A percentile compares a stretch with the other conserved stretches of the same genome.
These are phyloP conservation scores for Salvia hispanica DNA, from an alignment of 257 asterid genomes.

Conservation along the genomic window DNA sequence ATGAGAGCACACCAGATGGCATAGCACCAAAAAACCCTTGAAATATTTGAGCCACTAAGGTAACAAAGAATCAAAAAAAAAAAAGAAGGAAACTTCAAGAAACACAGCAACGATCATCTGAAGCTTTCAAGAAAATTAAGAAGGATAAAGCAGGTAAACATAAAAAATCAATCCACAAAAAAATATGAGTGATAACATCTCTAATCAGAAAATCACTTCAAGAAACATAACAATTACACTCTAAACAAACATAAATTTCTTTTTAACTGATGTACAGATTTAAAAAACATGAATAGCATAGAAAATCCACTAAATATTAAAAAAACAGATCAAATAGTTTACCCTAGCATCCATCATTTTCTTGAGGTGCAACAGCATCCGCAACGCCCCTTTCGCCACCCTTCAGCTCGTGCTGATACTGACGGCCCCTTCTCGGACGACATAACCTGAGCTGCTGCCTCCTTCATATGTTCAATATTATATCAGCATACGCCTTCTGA, in stretches of 20 bases:
- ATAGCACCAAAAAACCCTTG: neutral
- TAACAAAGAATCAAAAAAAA: neutral
- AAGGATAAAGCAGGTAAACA: slow-evolving; percentile 11
- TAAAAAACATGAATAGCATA: slow-evolving; percentile 26
- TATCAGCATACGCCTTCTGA: slow-evolving; percentile 75
- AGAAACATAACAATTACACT: slow-evolving; percentile 2
- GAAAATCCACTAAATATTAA: slow-evolving; percentile 10
- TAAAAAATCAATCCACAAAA: slow-evolving; percentile 8
- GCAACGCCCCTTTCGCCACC: slow-evolving; percentile 61
- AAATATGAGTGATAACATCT: neutral
- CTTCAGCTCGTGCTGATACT: slow-evolving; percentile 64
- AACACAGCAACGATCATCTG: neutral
- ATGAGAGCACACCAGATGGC: neutral
- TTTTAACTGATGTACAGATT: neutral
- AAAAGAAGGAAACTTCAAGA: neutral
- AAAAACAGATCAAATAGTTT: slow-evolving; percentile 19
- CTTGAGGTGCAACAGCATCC: slow-evolving; percentile 71
- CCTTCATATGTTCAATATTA: slow-evolving; percentile 67
- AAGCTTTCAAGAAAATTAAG: neutral
- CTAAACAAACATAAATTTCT: neutral
- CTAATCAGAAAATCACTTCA: slow-evolving; percentile 7
- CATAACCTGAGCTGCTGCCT: slow-evolving; percentile 72
- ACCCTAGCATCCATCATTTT: slow-evolving; percentile 84
- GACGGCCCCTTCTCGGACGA: slow-evolving; percentile 63
- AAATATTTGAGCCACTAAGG: neutral